Evolutionary conservation across 805 yeast genomes (phyloP).

Genomic region (Huiozyma sinensis): DNA sequence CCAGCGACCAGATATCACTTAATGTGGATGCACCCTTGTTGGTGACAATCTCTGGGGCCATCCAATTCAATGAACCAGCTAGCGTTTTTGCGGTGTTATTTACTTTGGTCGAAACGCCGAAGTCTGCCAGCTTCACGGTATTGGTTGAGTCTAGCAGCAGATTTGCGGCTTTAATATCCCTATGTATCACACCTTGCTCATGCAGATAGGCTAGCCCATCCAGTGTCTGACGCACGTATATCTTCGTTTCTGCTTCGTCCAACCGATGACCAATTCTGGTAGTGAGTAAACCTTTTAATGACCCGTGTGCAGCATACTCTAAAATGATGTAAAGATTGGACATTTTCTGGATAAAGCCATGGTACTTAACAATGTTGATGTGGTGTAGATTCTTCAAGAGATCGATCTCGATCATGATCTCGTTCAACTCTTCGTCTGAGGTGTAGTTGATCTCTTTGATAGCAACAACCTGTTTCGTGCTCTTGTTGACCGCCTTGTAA

Average conservation of each 20-base stretch:
- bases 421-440: constrained; percentile 63
- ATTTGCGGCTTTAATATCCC: constrained; percentile 93
- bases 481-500: constrained; percentile 58
- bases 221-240: constrained; percentile 59
- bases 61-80: constrained; percentile 94
- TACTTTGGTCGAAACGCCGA: constrained; percentile 85
- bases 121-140: constrained; percentile 83
- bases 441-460: constrained; percentile 65
- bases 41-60: constrained; percentile 92
- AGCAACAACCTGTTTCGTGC: constrained; percentile 62
- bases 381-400: constrained; percentile 72
- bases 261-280: constrained; percentile 29
- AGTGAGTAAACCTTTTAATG: constrained; percentile 38
- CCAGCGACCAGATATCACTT: constrained; percentile 88
- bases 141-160: constrained; percentile 60
- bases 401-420: constrained; percentile 51
- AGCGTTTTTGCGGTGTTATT: constrained; percentile 51
- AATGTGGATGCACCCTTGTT: constrained; percentile 80
- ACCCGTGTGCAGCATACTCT: constrained; percentile 61
- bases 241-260: constrained; percentile 50
- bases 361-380: constrained; percentile 81
- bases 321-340: constrained; percentile 62
- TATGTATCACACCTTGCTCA: constrained; percentile 71
- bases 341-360: constrained; percentile 75
- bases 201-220: constrained; percentile 63